Evolutionary conservation across 805 yeast species (phyloP).

Genomic region (Saccharomycopsis microspora): DNA sequence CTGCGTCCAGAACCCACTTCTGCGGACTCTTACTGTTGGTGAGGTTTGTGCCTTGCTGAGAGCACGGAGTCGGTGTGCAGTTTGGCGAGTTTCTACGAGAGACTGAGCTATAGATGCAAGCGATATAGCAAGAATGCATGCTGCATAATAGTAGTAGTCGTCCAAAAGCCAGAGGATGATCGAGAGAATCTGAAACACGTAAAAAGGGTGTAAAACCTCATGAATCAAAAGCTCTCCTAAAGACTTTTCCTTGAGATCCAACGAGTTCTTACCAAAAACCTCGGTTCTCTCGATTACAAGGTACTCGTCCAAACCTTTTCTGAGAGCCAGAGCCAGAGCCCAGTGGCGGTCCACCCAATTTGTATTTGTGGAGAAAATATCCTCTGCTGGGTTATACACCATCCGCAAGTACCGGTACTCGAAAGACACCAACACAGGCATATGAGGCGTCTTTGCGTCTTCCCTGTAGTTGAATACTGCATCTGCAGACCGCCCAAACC

Average conservation of each 20-base stretch:
- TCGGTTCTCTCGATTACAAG: conserved; percentile 53
- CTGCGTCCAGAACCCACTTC: conserved; percentile 90
- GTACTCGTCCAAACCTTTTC: conserved; percentile 60
- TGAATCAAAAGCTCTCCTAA: conserved; percentile 56
- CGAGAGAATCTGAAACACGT: conserved; percentile 88
- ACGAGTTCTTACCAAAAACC: conserved; percentile 70
- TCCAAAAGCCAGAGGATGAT: conserved; percentile 87
- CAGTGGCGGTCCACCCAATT: conserved; percentile 81
- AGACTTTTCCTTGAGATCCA: conserved; percentile 68
- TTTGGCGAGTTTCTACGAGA: conserved; percentile 71
- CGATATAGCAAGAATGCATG: conserved; percentile 83
- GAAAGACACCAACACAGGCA: conserved; percentile 62
- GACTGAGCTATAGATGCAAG: conserved; percentile 70
- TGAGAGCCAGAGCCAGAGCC: conserved; percentile 43
- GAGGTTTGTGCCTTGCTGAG: conserved; percentile 36
- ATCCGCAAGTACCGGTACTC: conserved; percentile 77
- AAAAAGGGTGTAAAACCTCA: conserved; percentile 92
- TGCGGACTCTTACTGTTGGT: conserved; percentile 67
- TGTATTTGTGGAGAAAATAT: conserved; percentile 68
- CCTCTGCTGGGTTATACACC: conserved; percentile 79
- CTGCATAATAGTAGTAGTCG: conserved; percentile 86
- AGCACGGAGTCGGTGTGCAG: conserved; percentile 59
- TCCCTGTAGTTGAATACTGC: conserved; percentile 38
- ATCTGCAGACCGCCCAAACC: conserved; percentile 66
- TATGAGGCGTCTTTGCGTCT: conserved; percentile 20